Conservation (phyloP, 1,284 basidiomycete species). For the Mycena sp. region DNA sequence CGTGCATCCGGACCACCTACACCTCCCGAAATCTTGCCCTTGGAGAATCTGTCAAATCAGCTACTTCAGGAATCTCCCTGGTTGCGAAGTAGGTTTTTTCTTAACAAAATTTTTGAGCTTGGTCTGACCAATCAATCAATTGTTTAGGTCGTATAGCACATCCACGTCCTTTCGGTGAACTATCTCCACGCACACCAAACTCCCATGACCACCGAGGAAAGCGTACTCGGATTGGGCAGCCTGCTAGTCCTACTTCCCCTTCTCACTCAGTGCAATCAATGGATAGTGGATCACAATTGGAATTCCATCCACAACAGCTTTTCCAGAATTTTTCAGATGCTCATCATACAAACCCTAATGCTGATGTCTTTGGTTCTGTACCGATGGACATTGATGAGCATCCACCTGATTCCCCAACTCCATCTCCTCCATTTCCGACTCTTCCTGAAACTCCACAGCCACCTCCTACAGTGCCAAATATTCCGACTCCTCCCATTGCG, state of each 20-base stretch:
- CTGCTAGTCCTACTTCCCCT: neutral
- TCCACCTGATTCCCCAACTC: neutral
- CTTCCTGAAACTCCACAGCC: neutral
- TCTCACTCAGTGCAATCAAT: neutral
- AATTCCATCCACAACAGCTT: neutral
- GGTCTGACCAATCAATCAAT: neutral
- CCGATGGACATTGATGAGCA: neutral
- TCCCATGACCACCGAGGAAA: slow-evolving; percentile 6
- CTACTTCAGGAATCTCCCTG: neutral
- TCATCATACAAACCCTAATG: no score
- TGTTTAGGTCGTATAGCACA: neutral
- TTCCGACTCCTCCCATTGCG: no score
- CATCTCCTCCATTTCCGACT: neutral
- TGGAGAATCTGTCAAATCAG: neutral
- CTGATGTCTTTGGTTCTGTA: neutral
- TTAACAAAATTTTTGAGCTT: no score
- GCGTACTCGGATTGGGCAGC: neutral
- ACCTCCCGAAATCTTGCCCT: neutral
- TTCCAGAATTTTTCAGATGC: neutral
- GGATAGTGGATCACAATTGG: neutral
- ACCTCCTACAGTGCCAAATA: no score
- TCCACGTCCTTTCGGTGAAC: neutral
- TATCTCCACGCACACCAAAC: neutral
- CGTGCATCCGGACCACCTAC: neutral
- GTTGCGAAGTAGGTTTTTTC: neutral